Evolutionary conservation across 2,329 filamentous ascomycete genomes (phyloP).

Genomic region (Aspergillus pseudotamarii): DNA sequence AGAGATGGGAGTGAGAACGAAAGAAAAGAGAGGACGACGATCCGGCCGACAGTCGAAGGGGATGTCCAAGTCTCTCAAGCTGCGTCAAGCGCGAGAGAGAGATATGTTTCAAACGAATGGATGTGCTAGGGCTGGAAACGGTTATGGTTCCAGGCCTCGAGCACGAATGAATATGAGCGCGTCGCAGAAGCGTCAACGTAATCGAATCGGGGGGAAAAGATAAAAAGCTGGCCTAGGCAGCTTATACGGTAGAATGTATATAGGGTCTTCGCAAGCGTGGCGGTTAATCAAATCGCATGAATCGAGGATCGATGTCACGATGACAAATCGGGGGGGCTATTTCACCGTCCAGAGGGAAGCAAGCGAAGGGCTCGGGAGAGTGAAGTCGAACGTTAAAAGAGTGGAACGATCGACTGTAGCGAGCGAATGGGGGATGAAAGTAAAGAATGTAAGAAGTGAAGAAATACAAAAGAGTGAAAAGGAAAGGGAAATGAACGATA

Average conservation of each 20-base stretch:
- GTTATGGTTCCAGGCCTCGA: slow-evolving; percentile 21
- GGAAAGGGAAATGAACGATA: slow-evolving; percentile 30
- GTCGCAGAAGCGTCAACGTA: slow-evolving; percentile 38
- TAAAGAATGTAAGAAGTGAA: slow-evolving; percentile 28
- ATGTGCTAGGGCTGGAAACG: slow-evolving; percentile 28
- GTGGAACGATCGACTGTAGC: slow-evolving; percentile 52
- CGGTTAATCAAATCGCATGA: slow-evolving; percentile 11
- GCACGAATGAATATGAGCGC: slow-evolving; percentile 31
- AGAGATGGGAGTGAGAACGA: neutral
- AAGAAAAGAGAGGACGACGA: slow-evolving; percentile 29
- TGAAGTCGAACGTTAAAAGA: slow-evolving; percentile 54
- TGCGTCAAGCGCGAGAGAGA: slow-evolving; percentile 41
- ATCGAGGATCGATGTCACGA: slow-evolving; percentile 3
- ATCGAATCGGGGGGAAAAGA: slow-evolving; percentile 23
- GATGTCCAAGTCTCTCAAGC: slow-evolving; percentile 32
- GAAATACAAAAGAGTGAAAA: slow-evolving; percentile 31
- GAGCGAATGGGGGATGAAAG: slow-evolving; percentile 32
- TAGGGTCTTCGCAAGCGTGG: slow-evolving; percentile 22
- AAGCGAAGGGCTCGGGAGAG: slow-evolving; percentile 36
- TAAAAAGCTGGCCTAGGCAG: slow-evolving; percentile 44
- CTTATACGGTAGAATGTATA: slow-evolving; percentile 27
- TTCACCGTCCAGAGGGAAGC: slow-evolving; percentile 37
- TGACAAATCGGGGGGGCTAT: slow-evolving; percentile 17
- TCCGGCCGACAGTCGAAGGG: slow-evolving; percentile 35
- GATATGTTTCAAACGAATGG: slow-evolving; percentile 30